Conservation (phyloP, 192 early-diverging fungal genomes). For the Podila verticillata region DNA sequence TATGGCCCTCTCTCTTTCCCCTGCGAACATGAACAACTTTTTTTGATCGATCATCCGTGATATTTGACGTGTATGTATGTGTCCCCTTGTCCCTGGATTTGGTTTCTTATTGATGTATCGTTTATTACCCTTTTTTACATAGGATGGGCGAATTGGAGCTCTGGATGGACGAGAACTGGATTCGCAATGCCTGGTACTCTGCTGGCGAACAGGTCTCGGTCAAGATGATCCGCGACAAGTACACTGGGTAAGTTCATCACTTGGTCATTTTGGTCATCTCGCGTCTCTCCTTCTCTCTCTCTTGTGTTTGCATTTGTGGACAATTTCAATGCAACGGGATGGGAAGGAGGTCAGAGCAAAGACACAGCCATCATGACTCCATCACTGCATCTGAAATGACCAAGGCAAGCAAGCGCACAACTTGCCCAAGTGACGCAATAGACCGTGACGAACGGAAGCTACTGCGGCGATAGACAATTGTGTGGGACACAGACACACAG, state of each 20-base stretch:
- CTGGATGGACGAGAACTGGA: slow-evolving; percentile 98
- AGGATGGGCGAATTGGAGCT: slow-evolving; percentile 97
- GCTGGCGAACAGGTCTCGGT: slow-evolving; percentile 89
- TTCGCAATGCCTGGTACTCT: slow-evolving; percentile 85
- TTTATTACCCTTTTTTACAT: slow-evolving; percentile 5
- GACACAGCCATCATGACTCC: too few relatives aligned
- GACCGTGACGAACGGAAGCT: too few relatives aligned
- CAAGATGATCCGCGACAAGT: slow-evolving; percentile 95
- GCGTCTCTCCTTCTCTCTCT: background rate
- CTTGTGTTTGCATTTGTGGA: background rate
- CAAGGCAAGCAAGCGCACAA: too few relatives aligned
- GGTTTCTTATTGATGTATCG: too few relatives aligned
- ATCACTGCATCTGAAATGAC: too few relatives aligned
- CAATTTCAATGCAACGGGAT: too few relatives aligned
- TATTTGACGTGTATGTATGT: background rate
- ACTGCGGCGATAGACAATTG: too few relatives aligned
- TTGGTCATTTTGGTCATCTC: slow-evolving; percentile 1
- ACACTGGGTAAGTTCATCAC: slow-evolving; percentile 71
- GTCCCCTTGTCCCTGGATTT: too few relatives aligned
- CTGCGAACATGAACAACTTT: background rate
- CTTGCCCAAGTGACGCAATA: too few relatives aligned
- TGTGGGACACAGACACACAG: too few relatives aligned
- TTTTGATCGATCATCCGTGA: slow-evolving; percentile 2
- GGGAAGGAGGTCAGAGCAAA: too few relatives aligned
- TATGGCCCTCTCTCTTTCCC: background rate